Conservation (phyloP, 2,329 filamentous ascomycete species). For the Claviceps arundinis region DNA sequence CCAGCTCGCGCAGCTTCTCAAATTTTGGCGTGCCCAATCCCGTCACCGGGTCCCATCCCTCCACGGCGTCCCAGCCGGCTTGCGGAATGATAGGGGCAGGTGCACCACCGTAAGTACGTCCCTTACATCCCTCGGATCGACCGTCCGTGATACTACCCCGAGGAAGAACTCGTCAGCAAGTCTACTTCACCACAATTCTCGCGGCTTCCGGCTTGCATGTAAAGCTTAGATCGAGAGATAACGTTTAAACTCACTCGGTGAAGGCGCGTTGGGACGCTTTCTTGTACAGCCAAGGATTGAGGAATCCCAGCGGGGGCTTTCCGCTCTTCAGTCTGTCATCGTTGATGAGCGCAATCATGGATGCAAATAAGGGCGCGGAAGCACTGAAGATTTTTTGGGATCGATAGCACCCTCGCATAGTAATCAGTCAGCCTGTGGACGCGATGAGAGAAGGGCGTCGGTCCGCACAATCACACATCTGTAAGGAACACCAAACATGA, state of each 20-base stretch:
- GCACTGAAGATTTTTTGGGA: conserved; percentile 24
- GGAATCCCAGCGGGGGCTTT: conserved; percentile 39
- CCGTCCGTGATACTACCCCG: conserved; percentile 21
- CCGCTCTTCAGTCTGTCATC: conserved; percentile 44
- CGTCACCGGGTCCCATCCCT: conserved; percentile 25
- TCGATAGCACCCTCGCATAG: neutral
- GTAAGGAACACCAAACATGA: neutral
- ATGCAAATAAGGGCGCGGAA: conserved; percentile 48
- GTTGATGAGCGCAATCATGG: conserved; percentile 51
- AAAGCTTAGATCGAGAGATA: neutral
- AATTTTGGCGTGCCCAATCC: conserved; percentile 35
- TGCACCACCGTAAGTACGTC: conserved; percentile 13
- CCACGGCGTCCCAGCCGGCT: conserved; percentile 6
- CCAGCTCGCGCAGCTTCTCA: conserved; percentile 16
- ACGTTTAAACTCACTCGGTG: conserved; percentile 18
- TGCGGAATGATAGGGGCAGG: conserved; percentile 12
- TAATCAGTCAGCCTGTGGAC: neutral
- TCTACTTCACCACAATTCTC: neutral
- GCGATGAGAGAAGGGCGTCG: no score
- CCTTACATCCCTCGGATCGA: conserved; percentile 19
- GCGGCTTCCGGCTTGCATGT: neutral
- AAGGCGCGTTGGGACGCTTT: conserved; percentile 17
- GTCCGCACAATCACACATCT: no score
- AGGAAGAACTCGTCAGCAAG: conserved; percentile 1
- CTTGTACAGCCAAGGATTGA: conserved; percentile 48